Percentiles rank a stretch among this genome's conserved stretches.
Conservation (phyloP, 345 rosid species). For the Excoecaria cochinchinensis region DNA sequence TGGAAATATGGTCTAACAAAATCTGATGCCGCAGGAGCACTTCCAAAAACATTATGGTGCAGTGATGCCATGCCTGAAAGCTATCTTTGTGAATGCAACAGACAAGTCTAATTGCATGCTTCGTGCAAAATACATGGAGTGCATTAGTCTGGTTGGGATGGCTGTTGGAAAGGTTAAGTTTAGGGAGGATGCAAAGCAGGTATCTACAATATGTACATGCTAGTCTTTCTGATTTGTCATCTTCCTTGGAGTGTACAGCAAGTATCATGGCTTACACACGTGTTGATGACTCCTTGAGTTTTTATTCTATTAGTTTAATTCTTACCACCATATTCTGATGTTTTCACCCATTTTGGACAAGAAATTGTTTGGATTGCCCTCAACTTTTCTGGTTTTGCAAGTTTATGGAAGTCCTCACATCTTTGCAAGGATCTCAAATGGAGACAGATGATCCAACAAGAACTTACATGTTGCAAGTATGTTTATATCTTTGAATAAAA, state of each 20-base stretch:
- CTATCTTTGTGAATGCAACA: constrained; percentile 89
- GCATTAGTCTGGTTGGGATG: constrained; percentile 99
- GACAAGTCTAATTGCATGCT: constrained; percentile 99
- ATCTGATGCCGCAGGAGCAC: constrained; percentile 62
- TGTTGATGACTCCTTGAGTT: background rate
- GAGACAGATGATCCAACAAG: constrained; percentile 98
- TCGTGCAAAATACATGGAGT: constrained; percentile 99
- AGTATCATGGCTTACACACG: background rate
- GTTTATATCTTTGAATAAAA: background rate
- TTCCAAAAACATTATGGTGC: constrained; percentile 96
- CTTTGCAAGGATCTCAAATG: constrained; percentile 95
- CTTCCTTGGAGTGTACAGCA: background rate
- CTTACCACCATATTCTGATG: background rate
- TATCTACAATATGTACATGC: constrained; percentile 17
- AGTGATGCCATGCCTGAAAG: constrained; percentile 94
- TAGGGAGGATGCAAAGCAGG: constrained; percentile 98
- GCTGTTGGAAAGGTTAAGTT: constrained; percentile 99
- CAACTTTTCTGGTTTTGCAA: constrained; percentile 23
- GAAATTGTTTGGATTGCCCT: background rate
- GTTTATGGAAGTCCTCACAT: constrained; percentile 99
- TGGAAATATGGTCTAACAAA: background rate
- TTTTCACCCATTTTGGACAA: background rate
- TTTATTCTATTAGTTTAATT: background rate
- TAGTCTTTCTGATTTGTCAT: background rate
- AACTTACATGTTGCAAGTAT: constrained; percentile 96